phyloP scores from a whole-genome alignment of 345 rosid genomes.

The Gossypium australe region DNA sequence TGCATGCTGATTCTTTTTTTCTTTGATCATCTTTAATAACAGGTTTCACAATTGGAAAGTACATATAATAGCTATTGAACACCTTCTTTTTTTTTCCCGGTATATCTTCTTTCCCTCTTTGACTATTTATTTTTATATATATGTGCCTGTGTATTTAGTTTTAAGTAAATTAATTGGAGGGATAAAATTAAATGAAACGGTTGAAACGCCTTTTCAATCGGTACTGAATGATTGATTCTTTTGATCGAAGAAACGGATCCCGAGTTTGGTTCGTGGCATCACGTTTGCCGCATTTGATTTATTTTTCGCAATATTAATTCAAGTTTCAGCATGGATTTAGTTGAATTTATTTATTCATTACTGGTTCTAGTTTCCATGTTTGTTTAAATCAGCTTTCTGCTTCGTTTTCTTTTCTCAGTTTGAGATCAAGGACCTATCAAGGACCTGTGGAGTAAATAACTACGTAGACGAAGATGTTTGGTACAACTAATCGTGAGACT shows the following conservation, averaged over 20 bases:
- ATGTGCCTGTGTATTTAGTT: background rate
- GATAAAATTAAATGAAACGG: background rate
- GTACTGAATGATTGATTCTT: background rate
- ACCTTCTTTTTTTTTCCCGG: background rate
- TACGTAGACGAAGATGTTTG: conserved; percentile 42
- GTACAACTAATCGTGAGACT: conserved; percentile 46
- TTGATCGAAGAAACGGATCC: background rate
- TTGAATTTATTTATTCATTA: background rate
- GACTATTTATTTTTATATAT: background rate
- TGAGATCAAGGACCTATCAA: conserved; percentile 16
- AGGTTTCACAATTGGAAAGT: background rate
- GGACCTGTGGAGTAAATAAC: conserved; percentile 10
- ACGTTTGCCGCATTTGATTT: background rate
- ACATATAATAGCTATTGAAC: background rate
- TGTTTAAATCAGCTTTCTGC: background rate
- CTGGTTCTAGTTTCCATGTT: background rate
- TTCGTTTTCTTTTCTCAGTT: conserved; percentile 9
- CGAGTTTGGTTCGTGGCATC: background rate
- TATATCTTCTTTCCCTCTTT: background rate
- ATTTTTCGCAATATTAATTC: background rate
- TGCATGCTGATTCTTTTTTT: background rate
- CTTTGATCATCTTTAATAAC: too few species aligned
- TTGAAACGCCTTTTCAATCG: background rate
- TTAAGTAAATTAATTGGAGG: background rate
- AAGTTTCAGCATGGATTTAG: background rate